These are phyloP conservation scores for Barbatosphaeria neglecta DNA, from an alignment of 495 filamentous ascomycete genomes.

Conservation along the genomic window DNA sequence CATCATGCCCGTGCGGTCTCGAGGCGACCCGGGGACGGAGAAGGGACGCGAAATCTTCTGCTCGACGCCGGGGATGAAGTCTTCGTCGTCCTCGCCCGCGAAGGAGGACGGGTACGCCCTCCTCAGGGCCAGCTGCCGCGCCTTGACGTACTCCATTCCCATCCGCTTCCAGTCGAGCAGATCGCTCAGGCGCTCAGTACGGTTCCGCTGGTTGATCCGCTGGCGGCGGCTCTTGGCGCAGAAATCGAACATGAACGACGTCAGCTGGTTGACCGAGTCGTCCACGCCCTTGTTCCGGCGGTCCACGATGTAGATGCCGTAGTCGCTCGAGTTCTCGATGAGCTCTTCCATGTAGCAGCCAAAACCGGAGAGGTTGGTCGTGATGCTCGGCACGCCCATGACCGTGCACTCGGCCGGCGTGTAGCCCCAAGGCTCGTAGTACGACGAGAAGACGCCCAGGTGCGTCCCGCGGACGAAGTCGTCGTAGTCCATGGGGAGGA, in stretches of 20 bases:
- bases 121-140: conserved; percentile 79
- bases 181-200: conserved; percentile 92
- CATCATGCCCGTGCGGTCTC: conserved; percentile 93
- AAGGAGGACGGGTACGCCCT: conserved; percentile 87
- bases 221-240: conserved; percentile 87
- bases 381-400: conserved; percentile 98
- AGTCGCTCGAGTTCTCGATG: conserved; percentile 94
- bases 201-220: conserved; percentile 95
- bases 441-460: conserved; percentile 88
- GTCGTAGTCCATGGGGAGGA: conserved; percentile 92
- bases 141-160: conserved; percentile 98
- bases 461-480: conserved; percentile 97
- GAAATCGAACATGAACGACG: conserved; percentile 90
- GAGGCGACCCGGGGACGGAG: conserved; percentile 83
- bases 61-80: conserved; percentile 79
- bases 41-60: conserved; percentile 89
- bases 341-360: conserved; percentile 99
- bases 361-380: conserved; percentile 93
- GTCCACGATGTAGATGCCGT: conserved; percentile 98
- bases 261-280: conserved; percentile 91
- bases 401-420: conserved; percentile 97
- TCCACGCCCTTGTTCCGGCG: conserved; percentile 92
- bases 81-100: conserved; percentile 58
- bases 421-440: conserved; percentile 99
- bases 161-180: conserved; percentile 98